Evolutionary conservation across 2,329 filamentous ascomycete genomes (phyloP).

Genomic region (Ambrosiella xylebori): DNA sequence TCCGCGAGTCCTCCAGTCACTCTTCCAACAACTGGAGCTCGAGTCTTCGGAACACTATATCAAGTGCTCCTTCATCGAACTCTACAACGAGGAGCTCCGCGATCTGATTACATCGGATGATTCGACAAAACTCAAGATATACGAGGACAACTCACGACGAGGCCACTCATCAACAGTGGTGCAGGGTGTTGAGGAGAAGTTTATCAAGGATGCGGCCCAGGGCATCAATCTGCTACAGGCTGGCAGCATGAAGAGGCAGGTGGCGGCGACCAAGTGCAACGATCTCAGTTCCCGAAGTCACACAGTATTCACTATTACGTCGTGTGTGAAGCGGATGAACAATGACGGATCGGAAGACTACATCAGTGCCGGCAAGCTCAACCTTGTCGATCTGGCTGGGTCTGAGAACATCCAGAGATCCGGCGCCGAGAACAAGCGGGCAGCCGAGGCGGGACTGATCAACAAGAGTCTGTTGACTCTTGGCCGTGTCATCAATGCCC

Average conservation of each 20-base stretch:
- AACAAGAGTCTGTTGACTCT: conserved; percentile 95
- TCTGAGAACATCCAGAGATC: conserved; percentile 97
- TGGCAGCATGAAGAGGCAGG: conserved; percentile 85
- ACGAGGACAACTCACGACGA: conserved; percentile 73
- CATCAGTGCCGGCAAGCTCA: conserved; percentile 81
- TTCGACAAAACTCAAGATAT: conserved; percentile 78
- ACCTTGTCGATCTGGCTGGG: conserved; percentile 87
- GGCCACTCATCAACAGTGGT: conserved; percentile 76
- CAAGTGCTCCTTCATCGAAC: conserved; percentile 95
- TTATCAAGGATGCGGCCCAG: conserved; percentile 69
- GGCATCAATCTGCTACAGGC: conserved; percentile 79
- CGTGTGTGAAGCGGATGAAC: conserved; percentile 65
- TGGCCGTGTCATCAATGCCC: conserved; percentile 89
- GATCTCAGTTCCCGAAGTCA: conserved; percentile 94
- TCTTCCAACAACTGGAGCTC: conserved; percentile 70
- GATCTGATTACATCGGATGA: conserved; percentile 77
- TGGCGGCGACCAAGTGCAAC: conserved; percentile 99
- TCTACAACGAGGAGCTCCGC: conserved; percentile 94
- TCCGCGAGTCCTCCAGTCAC: conserved; percentile 68
- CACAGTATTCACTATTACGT: conserved; percentile 91
- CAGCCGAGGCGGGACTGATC: conserved; percentile 86
- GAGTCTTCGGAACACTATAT: conserved; percentile 73
- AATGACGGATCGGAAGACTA: conserved; percentile 80
- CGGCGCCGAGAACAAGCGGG: conserved; percentile 94
- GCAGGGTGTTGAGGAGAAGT: conserved; percentile 93